Evolutionary conservation across 306 rosid species (phyloP).

Genomic region (Cajanus cajan): DNA sequence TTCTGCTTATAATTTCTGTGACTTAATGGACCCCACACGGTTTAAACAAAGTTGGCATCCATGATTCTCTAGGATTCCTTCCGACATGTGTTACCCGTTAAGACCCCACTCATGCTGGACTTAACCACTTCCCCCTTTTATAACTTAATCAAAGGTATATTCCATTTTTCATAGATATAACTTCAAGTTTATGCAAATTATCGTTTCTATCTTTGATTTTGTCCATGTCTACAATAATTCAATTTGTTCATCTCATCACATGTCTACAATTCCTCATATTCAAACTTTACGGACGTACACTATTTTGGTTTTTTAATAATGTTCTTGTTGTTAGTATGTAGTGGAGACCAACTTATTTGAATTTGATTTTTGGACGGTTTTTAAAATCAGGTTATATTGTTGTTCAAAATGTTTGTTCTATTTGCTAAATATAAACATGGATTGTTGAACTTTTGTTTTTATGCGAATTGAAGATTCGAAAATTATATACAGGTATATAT

Average conservation of each 20-base stretch:
- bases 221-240: not conserved
- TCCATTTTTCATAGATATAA: constrained; percentile 38
- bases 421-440: not conserved
- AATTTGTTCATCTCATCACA: constrained; percentile 12
- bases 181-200: not conserved
- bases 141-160: constrained; percentile 30
- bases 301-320: not conserved
- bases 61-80: constrained; percentile 50
- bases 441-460: not conserved
- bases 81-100: constrained; percentile 66
- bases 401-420: not conserved
- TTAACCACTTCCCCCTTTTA: constrained; percentile 26
- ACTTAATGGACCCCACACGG: constrained; percentile 72
- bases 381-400: not conserved
- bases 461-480: not conserved
- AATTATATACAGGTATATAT: not conserved
- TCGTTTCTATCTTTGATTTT: constrained; percentile 16
- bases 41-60: constrained; percentile 80
- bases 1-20: not conserved
- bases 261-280: not conserved
- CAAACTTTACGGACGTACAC: not conserved
- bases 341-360: not conserved
- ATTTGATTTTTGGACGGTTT: not conserved
- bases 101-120: constrained; percentile 62
- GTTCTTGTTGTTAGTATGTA: not conserved